Conservation (phyloP, 2,329 filamentous ascomycete species). For the Aspergillus sp. region DNA sequence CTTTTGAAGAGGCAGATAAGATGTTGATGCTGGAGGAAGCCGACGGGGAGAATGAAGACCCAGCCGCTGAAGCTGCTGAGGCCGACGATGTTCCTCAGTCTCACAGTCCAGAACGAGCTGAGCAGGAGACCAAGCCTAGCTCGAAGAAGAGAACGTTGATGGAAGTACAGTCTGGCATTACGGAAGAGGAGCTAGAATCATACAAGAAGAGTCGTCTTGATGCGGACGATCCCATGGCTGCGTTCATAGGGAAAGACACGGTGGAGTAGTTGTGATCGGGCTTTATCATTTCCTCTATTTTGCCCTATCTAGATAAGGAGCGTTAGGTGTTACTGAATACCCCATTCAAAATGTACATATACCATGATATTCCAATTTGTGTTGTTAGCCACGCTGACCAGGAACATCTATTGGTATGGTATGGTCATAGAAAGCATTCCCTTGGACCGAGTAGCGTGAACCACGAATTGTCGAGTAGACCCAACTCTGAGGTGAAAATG, state of each 20-base stretch:
- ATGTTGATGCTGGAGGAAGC: slow-evolving; percentile 49
- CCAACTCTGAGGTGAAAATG: neutral
- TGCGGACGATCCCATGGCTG: slow-evolving; percentile 84
- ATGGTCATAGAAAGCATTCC: no score
- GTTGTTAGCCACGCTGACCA: neutral
- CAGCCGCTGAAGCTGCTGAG: neutral
- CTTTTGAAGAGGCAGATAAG: slow-evolving; percentile 73
- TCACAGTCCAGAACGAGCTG: slow-evolving; percentile 8
- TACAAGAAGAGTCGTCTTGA: slow-evolving; percentile 74
- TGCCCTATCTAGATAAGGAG: slow-evolving; percentile 3
- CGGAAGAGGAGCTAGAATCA: slow-evolving; percentile 81
- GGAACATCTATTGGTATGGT: no score
- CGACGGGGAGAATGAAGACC: neutral
- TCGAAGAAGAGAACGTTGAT: slow-evolving; percentile 71
- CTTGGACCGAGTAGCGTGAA: no score
- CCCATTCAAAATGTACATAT: slow-evolving; percentile 4
- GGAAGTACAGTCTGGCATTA: slow-evolving; percentile 74
- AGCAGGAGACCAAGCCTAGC: slow-evolving; percentile 31
- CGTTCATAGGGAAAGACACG: slow-evolving; percentile 72
- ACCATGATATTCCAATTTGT: neutral
- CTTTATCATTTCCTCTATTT: neutral
- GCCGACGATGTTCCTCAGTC: slow-evolving; percentile 16
- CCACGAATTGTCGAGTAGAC: no score
- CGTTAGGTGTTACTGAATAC: slow-evolving; percentile 13
- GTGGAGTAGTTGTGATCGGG: slow-evolving; percentile 45